Evolutionary conservation across 176 grass and related monocot genomes (phyloP), one percentile per base, ranked within the genome.

Genomic region (Luzula sylvatica): DNA sequence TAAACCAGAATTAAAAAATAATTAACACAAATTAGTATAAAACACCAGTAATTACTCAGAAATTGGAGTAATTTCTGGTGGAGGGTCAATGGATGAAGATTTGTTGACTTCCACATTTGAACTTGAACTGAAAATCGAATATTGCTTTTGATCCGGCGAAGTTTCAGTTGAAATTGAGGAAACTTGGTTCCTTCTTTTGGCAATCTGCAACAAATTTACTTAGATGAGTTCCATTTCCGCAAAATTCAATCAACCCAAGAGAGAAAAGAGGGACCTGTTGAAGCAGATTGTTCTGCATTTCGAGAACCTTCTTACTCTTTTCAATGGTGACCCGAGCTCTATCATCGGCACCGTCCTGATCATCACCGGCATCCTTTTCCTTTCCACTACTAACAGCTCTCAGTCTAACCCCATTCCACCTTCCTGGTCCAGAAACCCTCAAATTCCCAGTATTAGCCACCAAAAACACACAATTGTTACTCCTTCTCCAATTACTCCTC

Each of bases 221-320:
- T 7, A 35, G 30, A 7, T 35, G 9, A 7, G 5, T 35, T 35
- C 30, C 30, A 35, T 35, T 7, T 35, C 30, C 30, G 1, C 5
- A 35, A 4, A 35, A 7, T 35, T 35, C 7, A 35, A 9, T 7
- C 9, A 35, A 35, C 9, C 14, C 15, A 23, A 38, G 7, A 38
- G 8, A n/a, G 4, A 35, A 19, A 16, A 1, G 12, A 20, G 8
- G 23, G 19, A 67, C 64, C 64, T 67, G 48, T 20, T 67, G 14
- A 40, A 54, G 64, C 25, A 67, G 47, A 17, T 32, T 40, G 46
- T 8, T 54, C 29, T 67, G 64, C 48, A 67, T 67, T 15, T 51
- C 3, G 29, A 67, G 24, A n/a, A 67, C 64, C 9, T 54, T 50
- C 29, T 17, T 63, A 11, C 59, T 63, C 59, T 62, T 51, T 19